These are phyloP conservation scores for Phyllosticta citribraziliensis DNA, from an alignment of 2,329 filamentous ascomycete genomes.

Conservation along the genomic window DNA sequence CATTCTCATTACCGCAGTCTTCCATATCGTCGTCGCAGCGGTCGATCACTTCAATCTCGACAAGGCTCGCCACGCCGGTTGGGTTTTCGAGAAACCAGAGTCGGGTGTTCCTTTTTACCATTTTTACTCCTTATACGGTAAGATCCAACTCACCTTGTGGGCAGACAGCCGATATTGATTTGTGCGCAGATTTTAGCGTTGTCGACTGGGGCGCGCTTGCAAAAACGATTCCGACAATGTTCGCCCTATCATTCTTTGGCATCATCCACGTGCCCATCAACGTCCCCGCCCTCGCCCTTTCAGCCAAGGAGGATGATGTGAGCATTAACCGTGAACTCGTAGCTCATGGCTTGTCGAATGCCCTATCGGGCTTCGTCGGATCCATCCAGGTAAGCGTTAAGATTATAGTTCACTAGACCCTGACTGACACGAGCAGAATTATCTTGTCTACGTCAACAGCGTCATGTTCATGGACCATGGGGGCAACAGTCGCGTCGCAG, in stretches of 20 bases:
- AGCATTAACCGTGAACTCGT: conserved; percentile 86
- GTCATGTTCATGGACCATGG: conserved; percentile 94
- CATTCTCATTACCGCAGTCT: conserved; percentile 62
- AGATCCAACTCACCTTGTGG: conserved; percentile 23
- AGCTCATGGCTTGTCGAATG: conserved; percentile 87
- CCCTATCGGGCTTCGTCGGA: conserved; percentile 72
- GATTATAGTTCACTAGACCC: not conserved
- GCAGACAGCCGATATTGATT: conserved; percentile 10
- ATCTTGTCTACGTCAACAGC: conserved; percentile 94
- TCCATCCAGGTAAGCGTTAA: conserved; percentile 58
- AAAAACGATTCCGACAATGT: conserved; percentile 87
- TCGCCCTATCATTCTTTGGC: conserved; percentile 94
- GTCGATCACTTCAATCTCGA: conserved; percentile 59
- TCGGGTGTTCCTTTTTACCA: conserved; percentile 90
- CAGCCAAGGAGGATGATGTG: conserved; percentile 83
- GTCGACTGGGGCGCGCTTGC: conserved; percentile 75
- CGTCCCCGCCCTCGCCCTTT: conserved; percentile 83
- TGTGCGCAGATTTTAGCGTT: conserved; percentile 57
- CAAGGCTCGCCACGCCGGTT: conserved; percentile 61
- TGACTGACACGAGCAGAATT: conserved; percentile 54
- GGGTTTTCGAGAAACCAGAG: conserved; percentile 84
- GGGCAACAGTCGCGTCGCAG: conserved; percentile 76
- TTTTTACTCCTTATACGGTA: conserved; percentile 92
- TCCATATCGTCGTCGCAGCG: conserved; percentile 66
- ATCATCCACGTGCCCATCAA: conserved; percentile 97